A percentile compares a stretch with the other conserved stretches of the same genome.
Evolutionary conservation across 2,329 filamentous ascomycete genomes (phyloP).

Genomic region (Pseudocercospora vitis): DNA sequence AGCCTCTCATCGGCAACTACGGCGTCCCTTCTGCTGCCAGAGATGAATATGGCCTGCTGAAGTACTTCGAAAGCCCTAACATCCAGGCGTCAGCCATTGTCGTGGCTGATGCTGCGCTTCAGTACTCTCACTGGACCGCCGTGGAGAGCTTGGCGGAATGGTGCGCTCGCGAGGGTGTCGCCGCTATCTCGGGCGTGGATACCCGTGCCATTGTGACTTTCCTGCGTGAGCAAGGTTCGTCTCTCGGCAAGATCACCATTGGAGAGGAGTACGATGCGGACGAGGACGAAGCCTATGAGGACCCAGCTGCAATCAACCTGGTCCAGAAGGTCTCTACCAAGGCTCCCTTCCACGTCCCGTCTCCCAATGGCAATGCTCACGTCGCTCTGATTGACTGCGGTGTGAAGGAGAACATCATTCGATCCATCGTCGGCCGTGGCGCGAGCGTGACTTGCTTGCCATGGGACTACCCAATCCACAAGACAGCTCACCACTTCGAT

Average conservation of each 20-base stretch:
- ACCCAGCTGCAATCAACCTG: constrained; percentile 94
- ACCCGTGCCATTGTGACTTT: constrained; percentile 95
- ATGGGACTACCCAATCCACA: constrained; percentile 96
- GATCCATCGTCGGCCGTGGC: constrained; percentile 86
- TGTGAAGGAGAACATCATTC: constrained; percentile 99
- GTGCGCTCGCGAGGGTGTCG: constrained; percentile 94
- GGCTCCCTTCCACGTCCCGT: constrained; percentile 92
- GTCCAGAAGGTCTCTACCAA: constrained; percentile 97
- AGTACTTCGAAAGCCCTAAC: constrained; percentile 97
- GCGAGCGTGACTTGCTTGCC: constrained; percentile 93
- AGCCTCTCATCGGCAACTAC: constrained; percentile 97
- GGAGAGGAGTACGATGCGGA: constrained; percentile 98
- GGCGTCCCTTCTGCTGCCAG: constrained; percentile 84
- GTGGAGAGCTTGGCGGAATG: constrained; percentile 90
- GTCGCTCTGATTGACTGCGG: constrained; percentile 95
- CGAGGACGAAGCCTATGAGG: constrained; percentile 92
- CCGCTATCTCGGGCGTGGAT: constrained; percentile 94
- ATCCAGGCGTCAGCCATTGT: constrained; percentile 96
- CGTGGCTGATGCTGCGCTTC: constrained; percentile 86
- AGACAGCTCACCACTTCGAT: constrained; percentile 96
- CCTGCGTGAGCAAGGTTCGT: constrained; percentile 94
- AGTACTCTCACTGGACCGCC: constrained; percentile 98
- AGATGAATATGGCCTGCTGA: constrained; percentile 85
- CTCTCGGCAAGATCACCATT: constrained; percentile 87
- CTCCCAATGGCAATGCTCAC: constrained; percentile 78